Conservation (phyloP, 176 grass and related monocot species). For the Pontederia paniculata region DNA sequence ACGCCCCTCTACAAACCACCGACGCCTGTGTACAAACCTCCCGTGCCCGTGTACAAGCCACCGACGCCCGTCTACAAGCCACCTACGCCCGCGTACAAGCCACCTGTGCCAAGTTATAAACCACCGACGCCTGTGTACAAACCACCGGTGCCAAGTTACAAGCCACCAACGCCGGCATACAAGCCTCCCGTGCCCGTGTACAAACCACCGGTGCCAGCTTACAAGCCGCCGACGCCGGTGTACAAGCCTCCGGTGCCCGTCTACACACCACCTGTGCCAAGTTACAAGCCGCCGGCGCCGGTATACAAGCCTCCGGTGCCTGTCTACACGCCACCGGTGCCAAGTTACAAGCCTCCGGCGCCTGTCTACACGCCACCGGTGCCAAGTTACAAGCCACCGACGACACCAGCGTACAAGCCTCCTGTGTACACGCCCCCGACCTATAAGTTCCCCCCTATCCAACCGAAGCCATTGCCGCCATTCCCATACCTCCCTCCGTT, state of each 20-base stretch:
- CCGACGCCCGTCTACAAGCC: no score
- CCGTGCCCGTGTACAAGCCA: no score
- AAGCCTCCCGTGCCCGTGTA: neutral
- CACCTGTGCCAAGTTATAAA: no score
- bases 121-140: no score
- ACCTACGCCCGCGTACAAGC: no score
- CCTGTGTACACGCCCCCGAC: neutral
- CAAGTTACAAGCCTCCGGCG: neutral
- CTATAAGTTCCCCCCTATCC: no score
- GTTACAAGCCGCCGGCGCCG: slow-evolving; percentile 4
- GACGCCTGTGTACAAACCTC: no score
- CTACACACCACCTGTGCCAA: slow-evolving; percentile 15
- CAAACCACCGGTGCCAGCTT: neutral
- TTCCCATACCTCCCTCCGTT: no score
- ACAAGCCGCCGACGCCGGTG: neutral
- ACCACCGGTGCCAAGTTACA: no score
- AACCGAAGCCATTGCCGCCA: no score
- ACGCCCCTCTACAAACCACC: no score
- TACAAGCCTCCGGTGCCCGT: neutral
- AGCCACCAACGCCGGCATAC: neutral
- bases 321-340: neutral
- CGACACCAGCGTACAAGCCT: slow-evolving; percentile 6
- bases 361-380: slow-evolving; percentile 3
- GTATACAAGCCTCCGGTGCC: neutral
- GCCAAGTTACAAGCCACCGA: neutral